phyloP scores from a whole-genome alignment of 2,329 filamentous ascomycete genomes.

The Fusarium nygamai region DNA sequence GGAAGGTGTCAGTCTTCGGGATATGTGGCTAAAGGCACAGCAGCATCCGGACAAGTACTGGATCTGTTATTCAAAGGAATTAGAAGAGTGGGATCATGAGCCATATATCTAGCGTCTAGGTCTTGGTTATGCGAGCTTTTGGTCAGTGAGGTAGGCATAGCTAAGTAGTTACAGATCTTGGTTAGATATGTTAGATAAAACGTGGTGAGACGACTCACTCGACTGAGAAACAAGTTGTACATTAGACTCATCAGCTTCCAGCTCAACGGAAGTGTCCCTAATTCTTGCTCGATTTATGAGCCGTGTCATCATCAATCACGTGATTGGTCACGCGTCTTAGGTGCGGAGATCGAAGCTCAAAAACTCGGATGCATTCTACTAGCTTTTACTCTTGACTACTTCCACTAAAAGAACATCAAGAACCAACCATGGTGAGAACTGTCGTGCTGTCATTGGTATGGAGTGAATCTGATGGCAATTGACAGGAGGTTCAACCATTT shows the following conservation, averaged over 20 bases:
- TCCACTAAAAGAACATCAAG: accelerated
- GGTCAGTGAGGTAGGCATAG: not conserved
- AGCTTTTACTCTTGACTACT: not conserved
- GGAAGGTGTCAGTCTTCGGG: slow-evolving; percentile 24
- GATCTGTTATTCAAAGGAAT: slow-evolving; percentile 19
- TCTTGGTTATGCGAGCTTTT: no score
- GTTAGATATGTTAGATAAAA: not conserved
- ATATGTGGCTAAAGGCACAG: slow-evolving; percentile 35
- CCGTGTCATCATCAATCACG: not conserved
- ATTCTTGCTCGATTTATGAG: not conserved
- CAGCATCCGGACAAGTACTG: slow-evolving; percentile 18
- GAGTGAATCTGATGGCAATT: accelerated
- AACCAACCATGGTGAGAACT: not conserved
- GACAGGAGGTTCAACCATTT: not conserved
- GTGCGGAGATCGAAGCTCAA: accelerated
- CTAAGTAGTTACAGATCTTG: accelerated
- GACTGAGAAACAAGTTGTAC: accelerated
- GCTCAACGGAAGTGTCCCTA: accelerated
- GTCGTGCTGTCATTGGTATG: accelerated
- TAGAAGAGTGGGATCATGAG: slow-evolving; percentile 34
- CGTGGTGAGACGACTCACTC: no score
- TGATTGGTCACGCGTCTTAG: not conserved
- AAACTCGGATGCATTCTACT: not conserved
- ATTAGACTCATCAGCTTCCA: not conserved
- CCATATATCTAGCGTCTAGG: slow-evolving; percentile 4